Conservation (phyloP, 2,329 filamentous ascomycete genomes). For the Penicillium sp. region DNA sequence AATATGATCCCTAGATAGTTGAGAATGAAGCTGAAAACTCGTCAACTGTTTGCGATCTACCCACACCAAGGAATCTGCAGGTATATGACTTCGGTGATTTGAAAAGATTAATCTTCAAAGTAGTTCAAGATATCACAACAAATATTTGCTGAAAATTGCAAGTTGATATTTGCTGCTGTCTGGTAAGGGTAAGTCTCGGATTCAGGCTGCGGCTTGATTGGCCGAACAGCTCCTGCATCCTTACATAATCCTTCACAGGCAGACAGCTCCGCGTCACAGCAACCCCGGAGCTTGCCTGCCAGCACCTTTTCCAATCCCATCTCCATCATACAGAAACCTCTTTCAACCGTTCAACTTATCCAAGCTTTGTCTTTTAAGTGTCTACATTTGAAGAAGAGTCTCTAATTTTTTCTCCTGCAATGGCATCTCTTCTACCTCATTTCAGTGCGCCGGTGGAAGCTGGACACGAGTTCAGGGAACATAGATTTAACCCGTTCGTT, state of each 20-base stretch:
- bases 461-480: constrained; percentile 56
- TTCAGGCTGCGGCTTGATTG: constrained; percentile 1
- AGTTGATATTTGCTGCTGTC: background rate
- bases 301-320: constrained; percentile 9
- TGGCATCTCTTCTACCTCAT: constrained; percentile 53
- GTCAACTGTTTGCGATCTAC: background rate
- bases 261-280: constrained; percentile 34
- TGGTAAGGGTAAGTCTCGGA: background rate
- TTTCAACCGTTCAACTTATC: background rate
- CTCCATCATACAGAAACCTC: constrained; percentile 14
- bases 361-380: background rate
- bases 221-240: constrained; percentile 7
- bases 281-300: constrained; percentile 15
- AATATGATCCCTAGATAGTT: background rate
- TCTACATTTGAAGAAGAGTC: background rate
- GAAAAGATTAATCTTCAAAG: background rate
- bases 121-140: background rate
- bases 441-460: constrained; percentile 50
- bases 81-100: background rate
- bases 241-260: constrained; percentile 23
- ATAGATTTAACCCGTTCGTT: constrained; percentile 87
- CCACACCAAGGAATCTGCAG: background rate
- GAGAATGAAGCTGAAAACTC: background rate
- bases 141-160: background rate
- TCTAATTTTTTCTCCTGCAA: constrained; percentile 23